A percentile compares a stretch with the other conserved stretches of the same genome.
Evolutionary conservation across 495 filamentous ascomycete species (phyloP).

Genomic region (Cairneyella variabilis): DNA sequence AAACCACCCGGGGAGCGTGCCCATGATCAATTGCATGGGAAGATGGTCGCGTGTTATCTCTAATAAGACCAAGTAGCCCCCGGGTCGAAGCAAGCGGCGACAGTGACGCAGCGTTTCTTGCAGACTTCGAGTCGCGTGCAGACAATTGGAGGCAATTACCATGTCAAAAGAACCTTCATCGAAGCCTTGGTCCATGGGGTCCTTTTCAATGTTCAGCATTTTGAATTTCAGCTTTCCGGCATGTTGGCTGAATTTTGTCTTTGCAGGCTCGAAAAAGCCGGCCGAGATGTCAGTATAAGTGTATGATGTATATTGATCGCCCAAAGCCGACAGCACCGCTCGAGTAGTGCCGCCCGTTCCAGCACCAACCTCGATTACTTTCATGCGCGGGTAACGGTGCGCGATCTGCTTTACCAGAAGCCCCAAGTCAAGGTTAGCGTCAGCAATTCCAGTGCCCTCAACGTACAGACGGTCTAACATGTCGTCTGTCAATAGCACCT

Average conservation of each 20-base stretch:
- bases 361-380: conserved; percentile 19
- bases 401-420: conserved; percentile 32
- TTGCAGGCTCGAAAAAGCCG: conserved; percentile 40
- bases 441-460: conserved; percentile 19
- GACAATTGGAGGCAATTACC: conserved; percentile 37
- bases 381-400: conserved; percentile 39
- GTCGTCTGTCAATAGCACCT: conserved; percentile 37
- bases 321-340: conserved; percentile 23
- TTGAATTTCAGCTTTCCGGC: conserved; percentile 40
- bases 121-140: conserved; percentile 46
- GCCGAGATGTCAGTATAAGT: conserved; percentile 47
- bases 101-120: conserved; percentile 37
- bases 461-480: conserved; percentile 38
- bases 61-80: conserved; percentile 31
- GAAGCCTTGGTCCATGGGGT: conserved; percentile 40
- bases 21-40: conserved; percentile 34
- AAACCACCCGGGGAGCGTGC: conserved; percentile 50
- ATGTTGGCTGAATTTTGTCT: conserved; percentile 36
- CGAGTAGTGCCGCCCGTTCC: conserved; percentile 29
- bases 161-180: conserved; percentile 42
- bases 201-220: conserved; percentile 39
- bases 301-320: conserved; percentile 34
- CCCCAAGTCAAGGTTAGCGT: conserved; percentile 9
- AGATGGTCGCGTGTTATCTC: conserved; percentile 32
- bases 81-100: conserved; percentile 45